Evolutionary conservation across 805 yeast species (phyloP), one percentile per base, ranked within the genome.

Genomic region (Isabelozyma rhagii): DNA sequence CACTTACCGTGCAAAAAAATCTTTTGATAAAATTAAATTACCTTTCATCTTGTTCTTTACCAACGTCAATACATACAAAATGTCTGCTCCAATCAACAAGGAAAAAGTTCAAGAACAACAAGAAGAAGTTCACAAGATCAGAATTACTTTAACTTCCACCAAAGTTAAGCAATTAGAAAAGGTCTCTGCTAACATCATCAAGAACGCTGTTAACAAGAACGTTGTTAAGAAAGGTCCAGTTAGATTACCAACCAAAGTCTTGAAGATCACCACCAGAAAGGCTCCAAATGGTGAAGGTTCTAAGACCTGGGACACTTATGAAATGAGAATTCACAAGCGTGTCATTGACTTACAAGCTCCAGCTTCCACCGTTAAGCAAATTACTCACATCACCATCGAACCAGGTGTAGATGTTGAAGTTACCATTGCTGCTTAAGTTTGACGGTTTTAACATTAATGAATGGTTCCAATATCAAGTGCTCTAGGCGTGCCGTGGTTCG

Each of bases 201-300:
- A 74, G 76, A 91, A 89, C 72, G 97, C 98, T 76, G 81, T 80
- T 76, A 82, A 81, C 75, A 78, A 83, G 80, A 78, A 87, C 69
- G 83, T 92, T 72, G 82, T 79, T 77, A 91, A 90, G 87, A 93
- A 91, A 84, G 99, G 99, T 75, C 99, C 99, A 67, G 97, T 94
- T 73, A 92, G 99, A 89, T 80, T 94, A 82, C 99, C 99, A 83
- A 94, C 99, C 80, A 94, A 92, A 88, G 94, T 88, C 68, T 88
- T 94, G 74, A 90, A 88, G 81, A 83, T 94, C 82, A 83, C 96
- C 81, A 94, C 99, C 89, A 91, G 99, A 89, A 94, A 94, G 92
- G 88, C 99, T 74, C 99, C 99, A 73, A 96, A 96, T 80, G 99
- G 99, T 94, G 97, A 94, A 84, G 99, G 99, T 94, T 94, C 99